These are phyloP conservation scores for Phialocephala sp. DNA, from an alignment of 2,329 filamentous ascomycete species.

Conservation along the genomic window DNA sequence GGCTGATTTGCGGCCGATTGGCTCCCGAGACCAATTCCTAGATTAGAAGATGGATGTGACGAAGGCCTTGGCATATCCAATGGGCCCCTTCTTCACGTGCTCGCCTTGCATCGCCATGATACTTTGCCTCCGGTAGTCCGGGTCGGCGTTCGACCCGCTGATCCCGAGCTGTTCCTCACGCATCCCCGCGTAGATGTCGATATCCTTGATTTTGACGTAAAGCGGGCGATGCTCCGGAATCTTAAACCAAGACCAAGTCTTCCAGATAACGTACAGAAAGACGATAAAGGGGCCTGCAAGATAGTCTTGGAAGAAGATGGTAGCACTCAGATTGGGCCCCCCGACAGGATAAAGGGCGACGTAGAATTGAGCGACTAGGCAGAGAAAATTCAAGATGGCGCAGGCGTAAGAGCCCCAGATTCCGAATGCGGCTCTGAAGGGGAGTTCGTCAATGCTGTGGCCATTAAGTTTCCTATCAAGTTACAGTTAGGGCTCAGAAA, in stretches of 20 bases:
- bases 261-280: slow-evolving; percentile 54
- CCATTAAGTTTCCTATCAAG: slow-evolving; percentile 50
- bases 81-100: slow-evolving; percentile 9
- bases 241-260: slow-evolving; percentile 47
- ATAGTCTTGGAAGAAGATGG: slow-evolving; percentile 63
- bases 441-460: slow-evolving; percentile 63
- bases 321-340: slow-evolving; percentile 43
- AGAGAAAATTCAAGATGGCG: slow-evolving; percentile 57
- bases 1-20: neutral
- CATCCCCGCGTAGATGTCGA: slow-evolving; percentile 27
- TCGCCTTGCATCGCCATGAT: slow-evolving; percentile 7
- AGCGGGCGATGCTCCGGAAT: slow-evolving; percentile 19
- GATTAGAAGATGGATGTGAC: slow-evolving; percentile 10
- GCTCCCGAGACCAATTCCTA: neutral
- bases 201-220: slow-evolving; percentile 27
- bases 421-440: slow-evolving; percentile 63
- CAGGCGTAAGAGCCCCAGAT: slow-evolving; percentile 66
- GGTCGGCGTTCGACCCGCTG: slow-evolving; percentile 11
- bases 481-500: slow-evolving; percentile 7
- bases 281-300: slow-evolving; percentile 55
- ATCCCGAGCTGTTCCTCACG: slow-evolving; percentile 13
- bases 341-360: slow-evolving; percentile 54
- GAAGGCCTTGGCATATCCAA: slow-evolving; percentile 1
- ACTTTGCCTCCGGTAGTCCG: slow-evolving; percentile 13
- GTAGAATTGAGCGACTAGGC: slow-evolving; percentile 43